Evolutionary conservation across 768 basidiomycete species (phyloP).

Genomic region (Pholiota conissans): DNA sequence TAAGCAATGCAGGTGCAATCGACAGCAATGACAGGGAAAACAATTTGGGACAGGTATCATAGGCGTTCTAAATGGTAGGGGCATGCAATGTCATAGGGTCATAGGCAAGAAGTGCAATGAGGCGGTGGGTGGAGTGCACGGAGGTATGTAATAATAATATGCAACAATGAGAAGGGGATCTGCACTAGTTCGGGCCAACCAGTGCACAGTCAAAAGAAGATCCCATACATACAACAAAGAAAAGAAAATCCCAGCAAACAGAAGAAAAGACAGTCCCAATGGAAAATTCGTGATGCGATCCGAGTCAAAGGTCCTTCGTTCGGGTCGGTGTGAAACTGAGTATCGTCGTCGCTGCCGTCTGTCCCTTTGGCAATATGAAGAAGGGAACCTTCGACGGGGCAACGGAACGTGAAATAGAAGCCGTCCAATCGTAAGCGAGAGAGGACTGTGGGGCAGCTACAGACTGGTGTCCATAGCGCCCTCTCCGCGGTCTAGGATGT

Average conservation of each 20-base stretch:
- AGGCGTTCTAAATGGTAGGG: constrained; percentile 3
- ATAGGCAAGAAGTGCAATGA: constrained; percentile 7
- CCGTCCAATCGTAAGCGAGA: constrained; percentile 2
- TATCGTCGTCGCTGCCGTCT: constrained; percentile 10
- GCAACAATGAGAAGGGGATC: constrained; percentile 3
- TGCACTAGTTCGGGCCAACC: not conserved
- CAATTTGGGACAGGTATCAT: constrained; percentile 8
- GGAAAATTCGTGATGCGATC: not conserved
- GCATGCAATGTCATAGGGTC: constrained; percentile 5
- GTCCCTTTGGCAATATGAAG: constrained; percentile 11
- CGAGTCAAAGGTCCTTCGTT: not conserved
- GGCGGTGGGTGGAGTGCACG: not conserved
- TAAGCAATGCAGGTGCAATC: constrained; percentile 12
- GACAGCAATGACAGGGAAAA: constrained; percentile 9
- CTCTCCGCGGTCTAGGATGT: constrained; percentile 45
- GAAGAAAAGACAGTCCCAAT: constrained; percentile 12
- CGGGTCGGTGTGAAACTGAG: not conserved
- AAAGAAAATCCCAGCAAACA: constrained; percentile 1
- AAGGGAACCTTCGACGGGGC: constrained; percentile 10
- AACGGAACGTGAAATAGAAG: constrained; percentile 9
- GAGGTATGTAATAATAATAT: constrained; percentile 9
- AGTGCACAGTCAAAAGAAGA: constrained; percentile 2
- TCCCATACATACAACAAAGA: constrained; percentile 9
- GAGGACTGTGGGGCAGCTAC: constrained; percentile 6
- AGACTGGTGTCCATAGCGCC: constrained; percentile 27